Evolutionary conservation across 768 basidiomycete genomes (phyloP), one percentile per base, ranked within the genome.

Genomic region (Sarcodon aspratus): DNA sequence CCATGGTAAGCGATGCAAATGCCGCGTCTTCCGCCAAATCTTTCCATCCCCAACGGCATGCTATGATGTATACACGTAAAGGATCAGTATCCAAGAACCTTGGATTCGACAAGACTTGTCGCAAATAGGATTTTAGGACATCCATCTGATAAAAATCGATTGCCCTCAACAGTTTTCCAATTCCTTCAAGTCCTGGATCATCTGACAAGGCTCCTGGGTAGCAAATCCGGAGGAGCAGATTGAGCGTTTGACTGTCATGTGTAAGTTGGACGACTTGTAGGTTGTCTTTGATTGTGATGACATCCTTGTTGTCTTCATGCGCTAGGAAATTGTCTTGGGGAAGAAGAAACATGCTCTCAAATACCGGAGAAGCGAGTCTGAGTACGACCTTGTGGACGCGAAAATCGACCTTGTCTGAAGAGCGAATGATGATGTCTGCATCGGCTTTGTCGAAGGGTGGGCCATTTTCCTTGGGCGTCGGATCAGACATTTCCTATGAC

Each of bases 121-220:
- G 40, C 9, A 42, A 27, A 17, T 27, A 8, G 40, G 40, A 42
- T 42, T 9, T 42, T 13, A 42, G 17, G 13, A 5, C 40, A 9
- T 42, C 40, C 13, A 27, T 27, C 27, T 27, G 17, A 11, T 42
- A 42, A 17, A 17, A 17, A 15, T 42, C 40, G 9, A 27, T 27
- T 2, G 40, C 7, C 17, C 53, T 52, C 9, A 66, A 66, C 7
- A 67, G 66, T 42, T 66, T 68, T 8, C 71, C 57, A 0, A 72
- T 71, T 43, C 68, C 64, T 40, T 70, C 61, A 56, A 74, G 64
- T 52, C 66, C 59, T 34, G 73, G 63, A 10, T 73, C 58, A 12
- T 64, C 65, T 13, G 64, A 62, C 32, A 74, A 35, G 9, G 27
- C 6, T 33, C 33, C 27, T n/a, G 61, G 61, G 43, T 61, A 61